Evolutionary conservation across 106 monocot species (phyloP), one percentile per base, ranked within the genome.

Genomic region (Amphibolis antarctica): DNA sequence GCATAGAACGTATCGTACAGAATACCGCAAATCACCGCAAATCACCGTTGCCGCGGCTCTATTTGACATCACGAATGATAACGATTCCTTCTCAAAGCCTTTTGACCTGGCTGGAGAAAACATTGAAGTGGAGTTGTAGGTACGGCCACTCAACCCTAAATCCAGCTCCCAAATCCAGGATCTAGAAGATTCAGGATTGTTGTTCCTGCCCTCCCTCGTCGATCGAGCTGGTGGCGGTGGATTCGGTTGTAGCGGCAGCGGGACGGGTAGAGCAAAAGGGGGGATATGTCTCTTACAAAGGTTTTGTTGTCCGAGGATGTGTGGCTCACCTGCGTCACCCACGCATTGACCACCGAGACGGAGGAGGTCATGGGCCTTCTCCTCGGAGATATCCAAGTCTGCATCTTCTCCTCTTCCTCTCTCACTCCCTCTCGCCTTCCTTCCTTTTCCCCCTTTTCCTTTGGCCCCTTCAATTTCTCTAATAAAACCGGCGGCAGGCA

Each of bases 301-400:
- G 94, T 94, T 53, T 81, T 68, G 74, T 86, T 94, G 80, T 74
- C 81, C 51, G 94, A 94, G 83, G 94, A 94, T 63, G 94, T 94
- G 28, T 94, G 94, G 94, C 74, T 89, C 22, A 80, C 94, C 4
- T 94, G 94, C 76, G 77, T 89, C 45, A 53, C 86, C 29, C 94
- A 94, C 65, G 79, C 94, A 10, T 72, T 94, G 46, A 86, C 86
- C 53, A 94, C 93, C 19, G 93, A 94, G 79, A 86, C 71, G 15
- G 93, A 94, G 75, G 93, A 94, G 89, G 84, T 94, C 76, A 89
- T 94, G 89, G 94, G 94, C 31, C 85, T 89, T 54, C 89, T 94
- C 64, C 81, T 94, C 62, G 94, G 94, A 10, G 94, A 94, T 78
- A 94, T 86, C 73, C 71, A 81, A 45, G 92, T 88, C 62, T 12